A percentile compares a stretch with the other conserved stretches of the same genome.
These are phyloP conservation scores for Neoboletus subvelutipes DNA, from an alignment of 768 basidiomycete species.

Conservation along the genomic window DNA sequence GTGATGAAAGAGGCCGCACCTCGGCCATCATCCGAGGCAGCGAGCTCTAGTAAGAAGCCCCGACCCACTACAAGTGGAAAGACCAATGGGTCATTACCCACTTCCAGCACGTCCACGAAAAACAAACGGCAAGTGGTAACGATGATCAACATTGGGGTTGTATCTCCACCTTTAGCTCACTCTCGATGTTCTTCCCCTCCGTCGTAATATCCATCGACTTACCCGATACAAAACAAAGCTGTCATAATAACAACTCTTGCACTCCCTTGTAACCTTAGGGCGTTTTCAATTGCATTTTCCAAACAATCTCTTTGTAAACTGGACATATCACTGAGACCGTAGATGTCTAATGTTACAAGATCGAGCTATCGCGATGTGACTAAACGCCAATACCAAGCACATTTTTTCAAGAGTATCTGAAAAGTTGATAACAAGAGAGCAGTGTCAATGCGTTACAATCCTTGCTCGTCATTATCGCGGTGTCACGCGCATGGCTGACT, in stretches of 20 bases:
- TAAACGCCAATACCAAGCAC: conserved; percentile 3
- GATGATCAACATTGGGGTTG: conserved; percentile 38
- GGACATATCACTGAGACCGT: conserved; percentile 14
- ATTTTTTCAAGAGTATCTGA: conserved; percentile 9
- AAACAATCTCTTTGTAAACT: conserved; percentile 13
- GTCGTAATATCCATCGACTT: conserved; percentile 23
- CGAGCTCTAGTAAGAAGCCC: conserved; percentile 55
- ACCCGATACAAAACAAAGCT: conserved; percentile 23
- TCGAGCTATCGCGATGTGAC: conserved; percentile 7
- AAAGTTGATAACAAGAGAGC: conserved; percentile 7
- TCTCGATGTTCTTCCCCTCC: conserved; percentile 19
- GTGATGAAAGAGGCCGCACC: conserved; percentile 81
- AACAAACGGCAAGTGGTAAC: conserved; percentile 61
- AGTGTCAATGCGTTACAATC: not conserved
- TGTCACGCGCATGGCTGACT: conserved; percentile 35
- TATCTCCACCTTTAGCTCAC: conserved; percentile 21
- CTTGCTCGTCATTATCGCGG: conserved; percentile 28
- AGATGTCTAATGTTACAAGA: conserved; percentile 24
- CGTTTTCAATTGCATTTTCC: conserved; percentile 16
- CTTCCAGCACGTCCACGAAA: conserved; percentile 44
- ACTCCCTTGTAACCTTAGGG: conserved; percentile 25
- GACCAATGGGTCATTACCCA: conserved; percentile 50
- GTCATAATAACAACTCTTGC: conserved; percentile 29
- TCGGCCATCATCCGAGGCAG: conserved; percentile 50
- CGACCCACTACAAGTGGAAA: conserved; percentile 50